A percentile compares a stretch with the other conserved stretches of the same genome.
These are phyloP conservation scores for Rhododendron kiyosumense DNA, from an alignment of 148 eudicot genomes.

Conservation along the genomic window DNA sequence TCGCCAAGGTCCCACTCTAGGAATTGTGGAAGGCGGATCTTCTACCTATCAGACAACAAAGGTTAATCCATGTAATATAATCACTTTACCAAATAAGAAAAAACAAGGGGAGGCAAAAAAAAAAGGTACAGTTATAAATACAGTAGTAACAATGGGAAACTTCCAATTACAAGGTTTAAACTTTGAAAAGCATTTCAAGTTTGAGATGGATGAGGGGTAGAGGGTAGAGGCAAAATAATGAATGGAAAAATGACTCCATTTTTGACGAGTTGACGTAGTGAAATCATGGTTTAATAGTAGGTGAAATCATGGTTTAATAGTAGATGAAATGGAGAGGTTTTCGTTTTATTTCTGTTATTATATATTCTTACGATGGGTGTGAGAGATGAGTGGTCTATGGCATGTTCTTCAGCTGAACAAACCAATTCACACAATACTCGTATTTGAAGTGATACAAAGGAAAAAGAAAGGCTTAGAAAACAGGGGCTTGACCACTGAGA, in stretches of 20 bases:
- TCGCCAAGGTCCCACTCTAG: slow-evolving; percentile 67
- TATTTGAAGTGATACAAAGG: not conserved
- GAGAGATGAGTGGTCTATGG: not conserved
- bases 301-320: not conserved
- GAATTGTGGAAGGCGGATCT: slow-evolving; percentile 38
- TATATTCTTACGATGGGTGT: not conserved
- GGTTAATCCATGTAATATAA: not conserved
- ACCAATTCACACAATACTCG: not conserved
- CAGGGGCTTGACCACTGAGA: too few relatives aligned
- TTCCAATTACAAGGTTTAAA: not conserved
- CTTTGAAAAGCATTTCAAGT: not conserved
- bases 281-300: not conserved
- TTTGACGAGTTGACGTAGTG: not conserved
- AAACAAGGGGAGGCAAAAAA: not conserved
- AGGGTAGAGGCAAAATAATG: not conserved
- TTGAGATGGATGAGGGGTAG: not conserved
- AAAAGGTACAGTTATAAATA: not conserved
- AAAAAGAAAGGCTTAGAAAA: not conserved
- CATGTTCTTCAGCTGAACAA: not conserved
- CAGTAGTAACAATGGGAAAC: not conserved
- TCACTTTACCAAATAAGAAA: not conserved
- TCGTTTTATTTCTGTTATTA: not conserved
- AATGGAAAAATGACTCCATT: not conserved
- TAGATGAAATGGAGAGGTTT: not conserved
- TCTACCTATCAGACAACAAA: slow-evolving; percentile 33